These are phyloP conservation scores for Codiaeum variegatum DNA, from an alignment of 441 rosid species.

Conservation along the genomic window DNA sequence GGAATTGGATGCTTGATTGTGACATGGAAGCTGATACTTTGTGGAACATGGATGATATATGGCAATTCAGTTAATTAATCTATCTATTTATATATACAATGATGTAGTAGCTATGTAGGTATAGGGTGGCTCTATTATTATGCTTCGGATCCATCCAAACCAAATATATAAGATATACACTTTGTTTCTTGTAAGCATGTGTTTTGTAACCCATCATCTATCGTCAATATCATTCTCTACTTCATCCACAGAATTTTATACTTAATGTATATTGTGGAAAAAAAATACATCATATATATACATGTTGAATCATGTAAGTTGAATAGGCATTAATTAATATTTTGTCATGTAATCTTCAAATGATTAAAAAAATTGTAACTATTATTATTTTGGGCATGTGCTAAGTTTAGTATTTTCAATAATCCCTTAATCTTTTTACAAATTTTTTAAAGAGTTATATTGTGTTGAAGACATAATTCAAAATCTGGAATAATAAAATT, in stretches of 20 bases:
- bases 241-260: neutral
- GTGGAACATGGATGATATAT: conserved; percentile 44
- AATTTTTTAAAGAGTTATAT: no score
- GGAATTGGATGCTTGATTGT: conserved; percentile 29
- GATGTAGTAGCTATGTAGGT: neutral
- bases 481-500: no score
- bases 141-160: conserved; percentile 6
- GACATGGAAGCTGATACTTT: conserved; percentile 29
- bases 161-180: neutral
- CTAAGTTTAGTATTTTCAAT: no score
- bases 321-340: no score
- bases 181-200: neutral
- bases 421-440: no score
- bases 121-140: conserved; percentile 12
- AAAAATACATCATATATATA: no score
- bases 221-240: neutral
- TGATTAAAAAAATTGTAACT: no score
- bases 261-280: neutral
- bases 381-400: no score
- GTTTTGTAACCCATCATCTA: neutral
- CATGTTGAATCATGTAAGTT: no score
- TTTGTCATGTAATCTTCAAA: no score
- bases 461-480: no score
- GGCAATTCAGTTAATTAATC: conserved; percentile 23
- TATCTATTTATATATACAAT: neutral